These are phyloP conservation scores for Quercus lobata DNA, from an alignment of 331 rosid species.

Conservation along the genomic window DNA sequence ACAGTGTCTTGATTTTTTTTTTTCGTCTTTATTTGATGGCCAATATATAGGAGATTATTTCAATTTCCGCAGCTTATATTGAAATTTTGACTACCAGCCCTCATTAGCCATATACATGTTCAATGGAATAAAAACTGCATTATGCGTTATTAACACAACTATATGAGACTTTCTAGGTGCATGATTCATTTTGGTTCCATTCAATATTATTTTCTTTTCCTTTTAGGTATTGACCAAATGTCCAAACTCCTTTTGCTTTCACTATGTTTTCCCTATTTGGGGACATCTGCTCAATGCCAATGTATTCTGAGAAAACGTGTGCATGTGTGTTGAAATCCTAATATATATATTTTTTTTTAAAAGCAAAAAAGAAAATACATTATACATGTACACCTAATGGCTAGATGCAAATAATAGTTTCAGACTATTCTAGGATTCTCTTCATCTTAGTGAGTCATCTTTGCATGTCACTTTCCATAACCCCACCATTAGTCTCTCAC, in stretches of 20 bases:
- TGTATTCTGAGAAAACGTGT: conserved; percentile 29
- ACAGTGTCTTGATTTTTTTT: too few relatives aligned
- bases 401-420: conserved; percentile 18
- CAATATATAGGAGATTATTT: too few relatives aligned
- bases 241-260: conserved; percentile 23
- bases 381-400: background rate
- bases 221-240: conserved; percentile 83
- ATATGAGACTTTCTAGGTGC: conserved; percentile 17
- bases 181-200: conserved; percentile 14
- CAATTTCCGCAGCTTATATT: conserved; percentile 18
- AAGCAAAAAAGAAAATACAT: background rate
- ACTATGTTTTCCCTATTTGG: conserved; percentile 30
- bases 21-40: too few relatives aligned
- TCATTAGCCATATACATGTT: conserved; percentile 19
- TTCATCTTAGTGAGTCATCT: conserved; percentile 20
- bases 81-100: conserved; percentile 12
- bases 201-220: conserved; percentile 28
- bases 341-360: background rate
- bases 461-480: conserved; percentile 53
- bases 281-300: conserved; percentile 38
- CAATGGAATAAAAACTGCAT: conserved; percentile 27
- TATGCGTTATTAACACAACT: conserved; percentile 19
- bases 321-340: conserved; percentile 44
- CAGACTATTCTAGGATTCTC: conserved; percentile 67
- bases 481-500: conserved; percentile 59